Evolutionary conservation across 148 eudicot species (phyloP), one percentile per base, ranked within the genome.

Genomic region (Heliamphora exappendiculata): DNA sequence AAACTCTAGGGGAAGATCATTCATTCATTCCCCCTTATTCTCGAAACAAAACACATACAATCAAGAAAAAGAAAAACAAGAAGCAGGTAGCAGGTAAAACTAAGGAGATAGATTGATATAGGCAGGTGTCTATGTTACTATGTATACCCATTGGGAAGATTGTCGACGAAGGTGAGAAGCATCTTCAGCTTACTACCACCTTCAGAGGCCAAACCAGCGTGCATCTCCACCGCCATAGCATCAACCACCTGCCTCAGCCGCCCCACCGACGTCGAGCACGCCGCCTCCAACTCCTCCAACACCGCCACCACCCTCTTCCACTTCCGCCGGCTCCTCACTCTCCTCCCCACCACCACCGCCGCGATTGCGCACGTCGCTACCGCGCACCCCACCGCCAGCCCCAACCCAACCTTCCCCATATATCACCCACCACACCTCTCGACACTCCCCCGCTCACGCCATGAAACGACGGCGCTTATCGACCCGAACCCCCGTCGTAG

Each of bases 171-270:
- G 64, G 97, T 89, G 83, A 92, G 96, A 67, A 94, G 87, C 98
- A 94, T 94, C 89, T 85, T 92, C 37, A 94, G 97, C 84, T 94
- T 94, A 57, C 92, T 88, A 11, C 98, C 98, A 58, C 98, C 98
- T 79, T 94, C 98, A 69, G 93, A 90, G 44, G 97, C 98, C 63
- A 94, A 83, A 19, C 98, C 98, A 28, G 98, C 98, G 82, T 94
- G 98, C 98, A 94, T 94, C 86, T 94, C 98, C 68, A 94, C 98
- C 62, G 97, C 96, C 97, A 94, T 89, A 45, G 98, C 98, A 77
- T 94, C 97, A 36, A 89, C 97, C 33, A 94, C 92, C 82, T 94
- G 96, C 17, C 88, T 82, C 83, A 94, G 82, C 82, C 91, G 79
- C 76, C 82, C 84, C 17, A 90, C 82, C 10, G 87, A 77, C 0